Base-by-base conservation (phyloP, 2,329 filamentous ascomycete genomes). In the Ophiostoma perfectum region DNA sequence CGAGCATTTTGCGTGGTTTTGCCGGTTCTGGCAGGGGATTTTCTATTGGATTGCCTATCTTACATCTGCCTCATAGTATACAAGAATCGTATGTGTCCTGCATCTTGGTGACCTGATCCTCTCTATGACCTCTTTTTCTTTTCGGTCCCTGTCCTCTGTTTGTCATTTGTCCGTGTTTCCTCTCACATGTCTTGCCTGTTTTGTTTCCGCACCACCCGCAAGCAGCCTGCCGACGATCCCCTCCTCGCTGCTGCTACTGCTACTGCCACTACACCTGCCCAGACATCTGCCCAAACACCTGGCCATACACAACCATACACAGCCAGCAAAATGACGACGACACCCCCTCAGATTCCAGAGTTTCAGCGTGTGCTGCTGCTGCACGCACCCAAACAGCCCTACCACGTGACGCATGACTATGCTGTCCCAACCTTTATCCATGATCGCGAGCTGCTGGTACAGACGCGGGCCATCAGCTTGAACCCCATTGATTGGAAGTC, bases 401-500 rank as follows among this genome's bases (percentile, higher is more conserved):
- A 77, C 66, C 66, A 73, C 39, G 66, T 77, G 45, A 74, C 74
- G 1, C 71, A 73, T 5, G 68, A 73, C 45, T 75, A 77, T 64
- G 71, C 75, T 14, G 73, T 77, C 2, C 75, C 75, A 5, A 38
- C 71, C 38, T 68, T 75, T 3, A 44, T 70, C 14, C 66, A 69
- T 27, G 72, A 74, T 8, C 69, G 72, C 60, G 86, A 91, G 73
- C 77, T 91, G 5, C 78, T 91, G 5, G 83, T 91, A n/a, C 84
- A 84, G 74, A 83, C 87, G 1, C 79, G 83, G 49, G 84, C 85
- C 12, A 88, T 91, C 72, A 90, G 90, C 0, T 78, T 93, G 49
- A 93, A 93, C 73, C 90, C 90, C 0, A 90, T 93, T 68, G 90
- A 91, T 75, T 91, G 87, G 87, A 90, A 90, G 79, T 84, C 86